phyloP scores from a whole-genome alignment of 371 early-diverging fungal genomes.

The Saksenaea oblongispora region DNA sequence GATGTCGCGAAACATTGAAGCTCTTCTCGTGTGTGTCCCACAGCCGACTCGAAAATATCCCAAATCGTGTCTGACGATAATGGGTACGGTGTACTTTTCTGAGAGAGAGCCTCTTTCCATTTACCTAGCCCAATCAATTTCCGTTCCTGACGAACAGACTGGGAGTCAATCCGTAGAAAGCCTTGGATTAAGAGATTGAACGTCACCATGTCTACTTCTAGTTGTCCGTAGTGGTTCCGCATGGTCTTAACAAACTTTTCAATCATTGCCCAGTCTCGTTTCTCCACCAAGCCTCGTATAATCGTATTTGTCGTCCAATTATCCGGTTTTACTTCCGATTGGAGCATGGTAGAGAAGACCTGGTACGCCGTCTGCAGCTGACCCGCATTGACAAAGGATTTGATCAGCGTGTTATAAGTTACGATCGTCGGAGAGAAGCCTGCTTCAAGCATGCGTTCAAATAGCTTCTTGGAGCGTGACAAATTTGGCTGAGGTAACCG shows the following conservation, averaged over 20 bases:
- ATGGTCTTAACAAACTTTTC: conserved; percentile 23
- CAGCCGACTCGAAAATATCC: conserved; percentile 35
- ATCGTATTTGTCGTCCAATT: conserved; percentile 33
- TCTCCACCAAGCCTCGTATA: conserved; percentile 34
- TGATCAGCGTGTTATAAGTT: conserved; percentile 82
- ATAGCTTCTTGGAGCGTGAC: conserved; percentile 21
- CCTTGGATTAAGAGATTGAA: conserved; percentile 43
- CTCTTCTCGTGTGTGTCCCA: conserved; percentile 21
- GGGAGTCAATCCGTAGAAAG: conserved; percentile 32
- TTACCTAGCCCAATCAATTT: conserved; percentile 14
- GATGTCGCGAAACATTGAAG: neutral
- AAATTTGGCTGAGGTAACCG: conserved; percentile 33
- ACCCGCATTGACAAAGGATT: conserved; percentile 66
- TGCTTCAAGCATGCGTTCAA: conserved; percentile 21
- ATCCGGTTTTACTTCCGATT: conserved; percentile 24
- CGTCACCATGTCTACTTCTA: conserved; percentile 27
- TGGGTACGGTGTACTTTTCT: conserved; percentile 11
- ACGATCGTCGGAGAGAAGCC: conserved; percentile 71
- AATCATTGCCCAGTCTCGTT: conserved; percentile 28
- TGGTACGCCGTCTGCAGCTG: conserved; percentile 51
- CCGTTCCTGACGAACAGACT: conserved; percentile 5
- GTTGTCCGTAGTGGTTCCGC: neutral
- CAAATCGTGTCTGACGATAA: conserved; percentile 30
- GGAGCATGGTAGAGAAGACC: conserved; percentile 27
- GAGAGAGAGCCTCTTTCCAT: conserved; percentile 13